phyloP scores from a whole-genome alignment of 805 yeast species.

The Wickerhamomyces rabaulensis region DNA sequence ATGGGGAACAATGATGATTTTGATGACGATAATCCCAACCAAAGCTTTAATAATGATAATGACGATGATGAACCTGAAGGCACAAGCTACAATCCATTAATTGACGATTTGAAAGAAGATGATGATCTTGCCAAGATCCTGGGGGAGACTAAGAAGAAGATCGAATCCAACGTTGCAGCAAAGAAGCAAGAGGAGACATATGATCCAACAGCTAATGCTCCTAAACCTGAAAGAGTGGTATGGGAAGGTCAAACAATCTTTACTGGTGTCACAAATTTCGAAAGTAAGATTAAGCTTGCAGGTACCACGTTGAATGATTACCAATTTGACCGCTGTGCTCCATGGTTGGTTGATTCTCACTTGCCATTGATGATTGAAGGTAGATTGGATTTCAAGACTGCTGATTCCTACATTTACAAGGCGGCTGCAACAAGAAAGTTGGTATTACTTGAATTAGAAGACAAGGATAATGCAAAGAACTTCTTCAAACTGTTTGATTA shows the following conservation, averaged over 20 bases:
- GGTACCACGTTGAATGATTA: conserved; percentile 25
- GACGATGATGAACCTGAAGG: conserved; percentile 13
- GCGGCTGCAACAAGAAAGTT: conserved; percentile 47
- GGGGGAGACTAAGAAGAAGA: conserved; percentile 19
- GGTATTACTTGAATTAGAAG: conserved; percentile 39
- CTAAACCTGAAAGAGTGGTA: conserved; percentile 17
- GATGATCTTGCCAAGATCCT: conserved; percentile 29
- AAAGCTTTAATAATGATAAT: conserved; percentile 14
- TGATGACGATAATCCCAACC: conserved; percentile 1
- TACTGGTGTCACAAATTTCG: conserved; percentile 44
- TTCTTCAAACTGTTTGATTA: conserved; percentile 27
- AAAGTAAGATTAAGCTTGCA: conserved; percentile 23
- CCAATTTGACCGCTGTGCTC: conserved; percentile 13
- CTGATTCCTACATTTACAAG: conserved; percentile 50
- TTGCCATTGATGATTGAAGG: conserved; percentile 51
- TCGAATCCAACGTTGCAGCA: conserved; percentile 4
- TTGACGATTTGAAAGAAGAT: conserved; percentile 27
- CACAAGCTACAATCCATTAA: conserved; percentile 2
- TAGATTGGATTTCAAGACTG: conserved; percentile 47
- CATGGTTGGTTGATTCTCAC: conserved; percentile 22
- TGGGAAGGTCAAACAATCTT: conserved; percentile 48
- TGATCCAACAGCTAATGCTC: conserved; percentile 13
- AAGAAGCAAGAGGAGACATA: conserved; percentile 10
- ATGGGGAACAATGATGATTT: conserved; percentile 11
- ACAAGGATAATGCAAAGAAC: conserved; percentile 12